Percentiles rank a stretch among this genome's conserved stretches.
Conservation (phyloP, 768 basidiomycete species). For the Thelephora ganbajun region DNA sequence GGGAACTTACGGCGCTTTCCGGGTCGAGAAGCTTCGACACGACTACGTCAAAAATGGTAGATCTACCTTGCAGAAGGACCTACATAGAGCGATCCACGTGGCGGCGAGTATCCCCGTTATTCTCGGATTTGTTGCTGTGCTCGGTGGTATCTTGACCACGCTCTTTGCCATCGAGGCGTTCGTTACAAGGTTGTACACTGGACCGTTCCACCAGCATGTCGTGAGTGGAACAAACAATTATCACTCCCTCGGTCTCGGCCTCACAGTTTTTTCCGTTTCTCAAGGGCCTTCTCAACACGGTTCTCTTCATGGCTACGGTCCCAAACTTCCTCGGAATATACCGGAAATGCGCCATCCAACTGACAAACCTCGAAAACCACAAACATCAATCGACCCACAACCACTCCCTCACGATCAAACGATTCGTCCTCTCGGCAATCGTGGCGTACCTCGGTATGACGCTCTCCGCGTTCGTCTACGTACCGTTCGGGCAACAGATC, state of each 20-base stretch:
- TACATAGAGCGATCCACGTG: slow-evolving; percentile 26
- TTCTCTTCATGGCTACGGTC: slow-evolving; percentile 69
- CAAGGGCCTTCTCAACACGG: slow-evolving; percentile 70
- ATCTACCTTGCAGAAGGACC: slow-evolving; percentile 61
- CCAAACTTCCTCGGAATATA: slow-evolving; percentile 70
- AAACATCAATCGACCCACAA: slow-evolving; percentile 63
- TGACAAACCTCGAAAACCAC: slow-evolving; percentile 92
- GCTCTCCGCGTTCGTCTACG: slow-evolving; percentile 90
- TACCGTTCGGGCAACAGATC: slow-evolving; percentile 80
- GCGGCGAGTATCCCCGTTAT: slow-evolving; percentile 62
- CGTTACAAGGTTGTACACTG: slow-evolving; percentile 76
- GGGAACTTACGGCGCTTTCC: slow-evolving; percentile 65
- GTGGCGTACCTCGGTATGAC: slow-evolving; percentile 87
- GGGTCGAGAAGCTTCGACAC: slow-evolving; percentile 59
- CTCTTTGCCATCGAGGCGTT: slow-evolving; percentile 89
- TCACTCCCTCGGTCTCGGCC: not conserved
- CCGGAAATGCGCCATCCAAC: slow-evolving; percentile 44
- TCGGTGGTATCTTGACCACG: slow-evolving; percentile 58
- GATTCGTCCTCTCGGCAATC: slow-evolving; percentile 77
- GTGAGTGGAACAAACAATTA: slow-evolving; percentile 30
- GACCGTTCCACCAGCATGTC: slow-evolving; percentile 66
- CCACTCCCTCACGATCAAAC: slow-evolving; percentile 76
- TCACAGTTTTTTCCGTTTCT: not conserved
- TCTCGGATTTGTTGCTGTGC: slow-evolving; percentile 50
- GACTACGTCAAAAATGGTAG: slow-evolving; percentile 31